Evolutionary conservation across 352 stramenopile genomes (phyloP), one percentile per base, ranked within the genome.

Genomic region (Pythium grandisporangium): DNA sequence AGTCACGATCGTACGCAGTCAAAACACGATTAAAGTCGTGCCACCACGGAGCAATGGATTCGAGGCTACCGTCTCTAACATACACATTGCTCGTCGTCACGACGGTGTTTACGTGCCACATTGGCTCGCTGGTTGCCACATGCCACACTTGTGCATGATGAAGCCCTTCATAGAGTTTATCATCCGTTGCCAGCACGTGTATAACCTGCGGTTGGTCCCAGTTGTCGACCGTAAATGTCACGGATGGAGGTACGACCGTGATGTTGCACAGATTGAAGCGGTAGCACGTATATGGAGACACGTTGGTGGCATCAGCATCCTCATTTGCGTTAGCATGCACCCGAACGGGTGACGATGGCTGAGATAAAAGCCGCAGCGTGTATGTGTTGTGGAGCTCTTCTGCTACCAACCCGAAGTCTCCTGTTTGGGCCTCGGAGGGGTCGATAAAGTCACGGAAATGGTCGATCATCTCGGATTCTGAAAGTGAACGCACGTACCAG

Each of bases 201-300:
- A 87, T 48, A 10, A 62, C 42, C 19, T 61, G 47, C 0, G 54
- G 55, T 2, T 61, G 20, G 11, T 45, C 51, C 68, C 68, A 87
- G 20, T 68, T 53, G 27, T 84, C 65, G 1, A 62, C 50, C 5
- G 48, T 53, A 24, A 87, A 75, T 2, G 45, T 22, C 1, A 90
- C 10, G 1, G 55, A 45, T 0, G 62, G 56, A 10, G 73, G 77
- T 1, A 69, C 46, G 4, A 48, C 51, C 0, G 70, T 76, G 5
- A 74, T 54, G 49, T 90, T 86, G 48, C 77, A 90, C 6, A 84
- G 38, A 20, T 72, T 67, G 38, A 84, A 90, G n/a, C 72, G 57
- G 24, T 87, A 87, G 44, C 77, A 87, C n/a, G n/a, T n/a, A n/a
- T n/a, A n/a, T n/a, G n/a, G n/a, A n/a, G n/a, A n/a, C n/a, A n/a